Evolutionary conservation across 352 stramenopile species (phyloP), one percentile per base, ranked within the genome.

Genomic region (Phytopythium cucurbitacearum): DNA sequence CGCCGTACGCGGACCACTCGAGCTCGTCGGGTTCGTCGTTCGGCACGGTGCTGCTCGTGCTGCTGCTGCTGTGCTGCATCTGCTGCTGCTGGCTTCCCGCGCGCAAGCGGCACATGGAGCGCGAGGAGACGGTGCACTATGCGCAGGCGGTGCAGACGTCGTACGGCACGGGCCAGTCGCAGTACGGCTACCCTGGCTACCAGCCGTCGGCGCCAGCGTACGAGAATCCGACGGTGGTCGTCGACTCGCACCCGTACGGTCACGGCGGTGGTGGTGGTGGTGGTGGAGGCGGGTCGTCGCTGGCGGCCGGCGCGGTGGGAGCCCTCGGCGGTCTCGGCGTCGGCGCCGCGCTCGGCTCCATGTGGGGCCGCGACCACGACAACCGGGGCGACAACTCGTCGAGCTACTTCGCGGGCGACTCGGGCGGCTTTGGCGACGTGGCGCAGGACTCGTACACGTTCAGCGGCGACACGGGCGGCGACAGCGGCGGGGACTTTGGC

Each of bases 51-150:
- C 65, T 85, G 46, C 60, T 76, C 34, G 40, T 63, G 15, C 37
- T 80, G 34, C 56, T 89, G 52, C 51, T 85, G 28, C 46, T 80
- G 3, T 86, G 70, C 39, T 79, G 71, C 48, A 41, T 73, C 13
- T 89, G 75, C 58, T 89, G 77, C 56, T 83, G 73, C 59, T 80
- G 74, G 39, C 45, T 69, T 21, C 62, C 65, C 11, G 46, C 55
- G 21, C 49, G 61, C 58, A 54, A 70, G 15, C 62, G 57, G 4
- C 68, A 64, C 5, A 56, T 59, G 13, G 59, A 64, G 21, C 53
- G 54, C 51, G 59, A 73, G 32, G 65, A 69, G 38, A 51, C 69
- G 33, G 56, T 66, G 40, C 59, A 61, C 15, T 76, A 84, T 50
- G 59, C 57, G 5, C 65, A 80, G 45, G 60, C 71, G 1, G 65